Conservation (phyloP, 1,139 yeast species). For the Taiozyma onychis region DNA sequence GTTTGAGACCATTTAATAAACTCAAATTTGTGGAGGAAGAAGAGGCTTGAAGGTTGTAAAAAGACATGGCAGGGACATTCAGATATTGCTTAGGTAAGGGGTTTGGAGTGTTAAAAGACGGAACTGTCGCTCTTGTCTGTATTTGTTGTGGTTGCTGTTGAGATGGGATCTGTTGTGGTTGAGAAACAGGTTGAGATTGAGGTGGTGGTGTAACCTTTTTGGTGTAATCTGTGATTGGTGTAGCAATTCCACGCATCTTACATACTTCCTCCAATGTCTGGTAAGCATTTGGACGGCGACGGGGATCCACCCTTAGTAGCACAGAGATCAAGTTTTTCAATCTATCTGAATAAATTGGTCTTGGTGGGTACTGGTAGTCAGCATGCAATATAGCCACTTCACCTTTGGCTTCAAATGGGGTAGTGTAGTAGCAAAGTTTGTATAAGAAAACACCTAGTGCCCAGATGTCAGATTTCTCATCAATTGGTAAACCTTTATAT, state of each 20-base stretch:
- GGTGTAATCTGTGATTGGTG: constrained; percentile 38
- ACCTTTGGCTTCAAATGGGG: constrained; percentile 87
- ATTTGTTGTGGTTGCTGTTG: constrained; percentile 1
- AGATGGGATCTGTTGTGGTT: neutral
- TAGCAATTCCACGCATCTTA: constrained; percentile 46
- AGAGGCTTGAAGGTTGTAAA: neutral
- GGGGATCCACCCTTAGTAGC: constrained; percentile 63
- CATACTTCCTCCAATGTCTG: constrained; percentile 66
- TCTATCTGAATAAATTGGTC: constrained; percentile 41
- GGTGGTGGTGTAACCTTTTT: constrained; percentile 7
- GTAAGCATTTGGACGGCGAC: constrained; percentile 64
- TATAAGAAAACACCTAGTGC: constrained; percentile 90
- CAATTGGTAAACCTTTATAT: constrained; percentile 77
- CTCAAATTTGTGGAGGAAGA: neutral
- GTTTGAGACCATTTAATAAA: neutral
- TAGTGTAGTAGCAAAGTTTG: constrained; percentile 87
- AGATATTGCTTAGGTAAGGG: neutral
- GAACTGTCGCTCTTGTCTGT: neutral
- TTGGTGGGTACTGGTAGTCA: constrained; percentile 49
- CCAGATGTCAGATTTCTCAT: constrained; percentile 95
- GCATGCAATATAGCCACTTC: constrained; percentile 63
- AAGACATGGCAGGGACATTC: neutral
- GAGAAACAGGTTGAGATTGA: neutral
- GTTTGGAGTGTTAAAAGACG: neutral
- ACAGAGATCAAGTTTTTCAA: constrained; percentile 55